Evolutionary conservation across 2,329 filamentous ascomycete species (phyloP).

Genomic region (Alternaria burnsii): DNA sequence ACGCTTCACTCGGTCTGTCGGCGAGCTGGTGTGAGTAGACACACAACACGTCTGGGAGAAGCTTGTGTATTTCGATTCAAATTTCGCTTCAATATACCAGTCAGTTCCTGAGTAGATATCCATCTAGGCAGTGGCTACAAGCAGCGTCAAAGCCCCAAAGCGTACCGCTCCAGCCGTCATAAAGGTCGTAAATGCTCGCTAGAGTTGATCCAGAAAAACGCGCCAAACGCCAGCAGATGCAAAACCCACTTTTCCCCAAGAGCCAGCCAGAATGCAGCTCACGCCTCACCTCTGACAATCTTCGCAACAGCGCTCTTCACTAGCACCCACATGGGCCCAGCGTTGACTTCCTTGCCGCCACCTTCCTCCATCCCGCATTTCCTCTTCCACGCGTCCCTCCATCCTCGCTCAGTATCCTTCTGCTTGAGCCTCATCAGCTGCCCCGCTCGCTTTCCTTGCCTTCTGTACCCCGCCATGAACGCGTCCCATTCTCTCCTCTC

Average conservation of each 20-base stretch:
- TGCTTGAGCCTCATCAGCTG: constrained; percentile 31
- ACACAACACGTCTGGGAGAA: background rate
- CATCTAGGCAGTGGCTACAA: background rate
- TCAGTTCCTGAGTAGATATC: background rate
- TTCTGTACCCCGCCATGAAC: constrained; percentile 34
- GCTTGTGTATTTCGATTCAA: background rate
- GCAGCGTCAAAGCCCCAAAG: background rate
- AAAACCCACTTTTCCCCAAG: background rate
- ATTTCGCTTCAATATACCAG: background rate
- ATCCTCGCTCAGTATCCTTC: constrained; percentile 30
- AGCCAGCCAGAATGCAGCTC: constrained; percentile 9
- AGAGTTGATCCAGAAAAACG: constrained; percentile 2
- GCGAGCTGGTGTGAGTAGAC: background rate
- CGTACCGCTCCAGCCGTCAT: constrained; percentile 7
- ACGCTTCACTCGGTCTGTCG: constrained; percentile 1
- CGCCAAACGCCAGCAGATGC: constrained; percentile 11
- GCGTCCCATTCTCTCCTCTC: constrained; percentile 34
- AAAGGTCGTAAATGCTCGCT: constrained; percentile 7
- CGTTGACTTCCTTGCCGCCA: constrained; percentile 32
- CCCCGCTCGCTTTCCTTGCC: constrained; percentile 32
- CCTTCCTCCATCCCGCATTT: constrained; percentile 33
- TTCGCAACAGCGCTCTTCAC: constrained; percentile 35
- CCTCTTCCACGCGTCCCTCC: constrained; percentile 36
- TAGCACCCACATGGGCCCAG: constrained; percentile 40
- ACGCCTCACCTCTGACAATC: constrained; percentile 37